Percentiles rank a stretch among this genome's conserved stretches.
Evolutionary conservation across 441 rosid genomes (phyloP).

Genomic region (Mallotus japonicus): DNA sequence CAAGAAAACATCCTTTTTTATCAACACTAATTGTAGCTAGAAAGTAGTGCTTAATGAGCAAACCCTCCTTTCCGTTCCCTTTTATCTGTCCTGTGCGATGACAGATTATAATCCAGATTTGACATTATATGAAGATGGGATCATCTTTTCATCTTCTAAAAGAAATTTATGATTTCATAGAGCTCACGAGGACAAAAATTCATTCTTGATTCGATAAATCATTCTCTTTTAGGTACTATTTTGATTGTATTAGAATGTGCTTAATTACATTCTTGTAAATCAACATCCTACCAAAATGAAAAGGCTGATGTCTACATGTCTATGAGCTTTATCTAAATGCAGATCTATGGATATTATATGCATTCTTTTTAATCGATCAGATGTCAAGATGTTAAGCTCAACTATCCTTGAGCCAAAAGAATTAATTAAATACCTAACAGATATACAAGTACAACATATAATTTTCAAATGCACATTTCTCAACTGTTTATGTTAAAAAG

Average conservation of each 20-base stretch:
- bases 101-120: not conserved
- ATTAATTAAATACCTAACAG: too few relatives aligned
- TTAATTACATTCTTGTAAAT: not conserved
- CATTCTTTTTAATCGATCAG: too few relatives aligned
- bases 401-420: too few relatives aligned
- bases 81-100: not conserved
- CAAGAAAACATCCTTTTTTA: constrained; percentile 28
- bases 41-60: constrained; percentile 5
- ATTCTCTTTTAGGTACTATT: not conserved
- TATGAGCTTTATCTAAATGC: not conserved
- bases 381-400: too few relatives aligned
- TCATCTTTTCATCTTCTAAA: not conserved
- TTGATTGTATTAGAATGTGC: not conserved
- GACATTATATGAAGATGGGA: not conserved
- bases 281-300: not conserved
- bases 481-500: too few relatives aligned
- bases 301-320: too few relatives aligned
- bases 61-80: not conserved
- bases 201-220: not conserved
- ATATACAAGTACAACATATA: too few relatives aligned
- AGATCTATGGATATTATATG: not conserved
- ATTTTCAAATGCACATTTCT: too few relatives aligned
- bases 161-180: not conserved
- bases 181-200: not conserved
- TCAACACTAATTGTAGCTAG: constrained; percentile 15